Conservation (phyloP, 495 filamentous ascomycete species). For the Cladorrhinum samala region DNA sequence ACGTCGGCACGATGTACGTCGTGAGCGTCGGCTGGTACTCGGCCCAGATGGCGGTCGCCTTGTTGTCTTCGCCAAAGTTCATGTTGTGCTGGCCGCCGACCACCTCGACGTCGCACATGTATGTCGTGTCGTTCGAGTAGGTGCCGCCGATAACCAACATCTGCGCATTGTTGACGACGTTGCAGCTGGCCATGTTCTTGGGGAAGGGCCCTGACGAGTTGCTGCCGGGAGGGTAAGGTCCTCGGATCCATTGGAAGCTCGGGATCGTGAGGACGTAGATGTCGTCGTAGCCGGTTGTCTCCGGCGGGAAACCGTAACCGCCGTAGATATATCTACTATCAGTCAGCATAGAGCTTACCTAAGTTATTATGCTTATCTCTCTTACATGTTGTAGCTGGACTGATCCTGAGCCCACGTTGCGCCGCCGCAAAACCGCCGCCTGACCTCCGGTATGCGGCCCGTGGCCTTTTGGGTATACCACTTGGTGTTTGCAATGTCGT, state of each 20-base stretch:
- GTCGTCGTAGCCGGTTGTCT: constrained; percentile 18
- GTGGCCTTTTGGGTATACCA: constrained; percentile 18
- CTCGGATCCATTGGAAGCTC: constrained; percentile 20
- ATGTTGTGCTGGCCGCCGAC: constrained; percentile 16
- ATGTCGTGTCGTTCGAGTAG: constrained; percentile 12
- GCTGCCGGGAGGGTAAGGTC: constrained; percentile 7
- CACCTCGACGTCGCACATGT: constrained; percentile 12
- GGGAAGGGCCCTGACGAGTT: constrained; percentile 13
- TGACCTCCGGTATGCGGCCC: constrained; percentile 6
- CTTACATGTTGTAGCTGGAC: constrained; percentile 23
- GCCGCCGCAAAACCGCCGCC: constrained; percentile 17
- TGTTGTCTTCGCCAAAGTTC: constrained; percentile 14
- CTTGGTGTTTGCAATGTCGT: constrained; percentile 15
- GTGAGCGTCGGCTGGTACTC: constrained; percentile 14
- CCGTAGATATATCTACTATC: constrained; percentile 20
- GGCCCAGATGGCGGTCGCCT: constrained; percentile 11
- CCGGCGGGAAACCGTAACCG: constrained; percentile 11
- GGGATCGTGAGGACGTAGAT: constrained; percentile 22
- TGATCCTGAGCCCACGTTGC: constrained; percentile 20
- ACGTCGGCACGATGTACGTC: constrained; percentile 13
- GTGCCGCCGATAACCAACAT: constrained; percentile 18
- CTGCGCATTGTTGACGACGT: constrained; percentile 18
- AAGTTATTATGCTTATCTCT: too few species aligned
- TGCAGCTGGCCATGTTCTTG: constrained; percentile 13
- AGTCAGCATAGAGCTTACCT: not conserved